Conservation (phyloP, 345 rosid genomes). For the Syzygium grande region DNA sequence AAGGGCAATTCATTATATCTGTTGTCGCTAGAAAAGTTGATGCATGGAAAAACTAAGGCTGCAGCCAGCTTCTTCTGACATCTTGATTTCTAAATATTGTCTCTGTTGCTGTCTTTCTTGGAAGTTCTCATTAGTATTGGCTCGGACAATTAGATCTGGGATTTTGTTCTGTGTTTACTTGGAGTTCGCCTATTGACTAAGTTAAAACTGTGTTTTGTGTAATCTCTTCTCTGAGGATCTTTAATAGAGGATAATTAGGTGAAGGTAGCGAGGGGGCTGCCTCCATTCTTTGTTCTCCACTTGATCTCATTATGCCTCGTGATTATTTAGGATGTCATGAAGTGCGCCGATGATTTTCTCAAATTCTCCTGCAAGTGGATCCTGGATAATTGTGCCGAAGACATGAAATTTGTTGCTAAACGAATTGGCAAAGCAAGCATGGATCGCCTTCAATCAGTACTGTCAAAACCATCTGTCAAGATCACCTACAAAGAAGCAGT, state of each 20-base stretch:
- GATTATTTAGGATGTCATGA: conserved; percentile 62
- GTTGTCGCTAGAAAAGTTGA: not conserved
- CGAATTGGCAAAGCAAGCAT: conserved; percentile 43
- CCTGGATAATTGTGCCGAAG: conserved; percentile 51
- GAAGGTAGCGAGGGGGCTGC: not conserved
- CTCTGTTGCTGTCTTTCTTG: not conserved
- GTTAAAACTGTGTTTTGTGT: not conserved
- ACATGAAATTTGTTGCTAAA: conserved; percentile 51
- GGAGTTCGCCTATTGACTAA: not conserved
- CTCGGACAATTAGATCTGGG: not conserved
- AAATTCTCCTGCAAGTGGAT: conserved; percentile 73
- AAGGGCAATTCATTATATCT: not conserved
- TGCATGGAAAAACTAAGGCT: not conserved
- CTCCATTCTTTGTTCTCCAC: not conserved
- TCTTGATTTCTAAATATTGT: not conserved
- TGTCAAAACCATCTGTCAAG: conserved; percentile 31
- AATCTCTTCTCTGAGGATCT: not conserved
- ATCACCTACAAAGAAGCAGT: conserved; percentile 60
- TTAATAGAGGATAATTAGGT: not conserved
- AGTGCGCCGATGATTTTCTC: conserved; percentile 62
- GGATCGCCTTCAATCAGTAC: conserved; percentile 45
- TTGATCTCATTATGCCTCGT: not conserved
- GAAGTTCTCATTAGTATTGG: not conserved
- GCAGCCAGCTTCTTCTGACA: not conserved
- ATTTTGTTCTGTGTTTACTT: not conserved